These are phyloP conservation scores for Fusarium protoensiforme DNA, from an alignment of 2,329 filamentous ascomycete genomes.

Conservation along the genomic window DNA sequence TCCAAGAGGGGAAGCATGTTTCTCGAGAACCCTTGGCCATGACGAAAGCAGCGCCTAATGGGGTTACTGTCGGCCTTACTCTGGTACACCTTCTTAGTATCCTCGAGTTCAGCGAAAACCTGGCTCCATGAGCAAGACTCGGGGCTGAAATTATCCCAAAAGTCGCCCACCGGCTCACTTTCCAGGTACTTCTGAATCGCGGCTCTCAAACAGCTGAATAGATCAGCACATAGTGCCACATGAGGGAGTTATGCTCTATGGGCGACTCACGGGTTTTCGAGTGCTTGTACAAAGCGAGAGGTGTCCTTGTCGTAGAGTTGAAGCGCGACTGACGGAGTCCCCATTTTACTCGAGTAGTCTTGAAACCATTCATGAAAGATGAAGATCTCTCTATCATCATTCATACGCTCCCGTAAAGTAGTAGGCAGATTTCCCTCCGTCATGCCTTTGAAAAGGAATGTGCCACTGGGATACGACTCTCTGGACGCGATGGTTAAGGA, in stretches of 20 bases:
- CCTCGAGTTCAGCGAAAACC: not conserved
- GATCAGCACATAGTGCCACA: not conserved
- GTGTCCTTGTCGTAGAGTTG: not conserved
- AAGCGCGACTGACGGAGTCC: not conserved
- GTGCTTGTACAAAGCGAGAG: not conserved
- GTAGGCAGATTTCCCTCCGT: not conserved
- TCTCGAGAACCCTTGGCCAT: not conserved
- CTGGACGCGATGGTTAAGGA: too few species aligned
- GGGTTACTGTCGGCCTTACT: not conserved
- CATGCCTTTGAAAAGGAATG: not conserved
- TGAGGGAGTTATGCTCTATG: not conserved
- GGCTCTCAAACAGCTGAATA: not conserved
- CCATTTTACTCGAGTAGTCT: not conserved
- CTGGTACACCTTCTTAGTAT: not conserved
- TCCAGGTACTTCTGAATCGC: not conserved
- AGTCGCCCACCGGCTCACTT: not conserved
- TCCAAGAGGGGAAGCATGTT: not conserved
- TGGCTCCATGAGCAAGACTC: not conserved
- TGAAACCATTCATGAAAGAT: not conserved
- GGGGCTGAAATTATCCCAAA: not conserved
- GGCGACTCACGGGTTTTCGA: not conserved
- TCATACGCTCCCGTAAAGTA: not conserved
- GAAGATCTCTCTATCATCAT: not conserved
- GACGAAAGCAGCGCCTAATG: not conserved
- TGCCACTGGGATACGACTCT: too few species aligned